Conservation (phyloP, 768 basidiomycete genomes). For the Cyclocybe aegerita region DNA sequence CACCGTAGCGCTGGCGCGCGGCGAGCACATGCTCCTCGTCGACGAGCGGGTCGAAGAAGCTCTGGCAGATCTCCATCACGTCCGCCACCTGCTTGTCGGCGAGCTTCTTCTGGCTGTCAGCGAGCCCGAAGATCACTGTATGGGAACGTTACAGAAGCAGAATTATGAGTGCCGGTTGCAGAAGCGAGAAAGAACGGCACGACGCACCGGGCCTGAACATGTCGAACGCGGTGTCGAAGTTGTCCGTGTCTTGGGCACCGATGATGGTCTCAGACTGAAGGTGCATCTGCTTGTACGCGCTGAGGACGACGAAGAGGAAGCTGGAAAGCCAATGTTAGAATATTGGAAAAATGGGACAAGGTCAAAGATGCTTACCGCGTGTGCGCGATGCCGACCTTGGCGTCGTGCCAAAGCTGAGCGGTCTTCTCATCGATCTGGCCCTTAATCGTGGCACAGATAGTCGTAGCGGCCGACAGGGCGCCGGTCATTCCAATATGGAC, state of each 20-base stretch:
- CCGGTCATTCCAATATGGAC: conserved; percentile 42
- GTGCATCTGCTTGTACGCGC: conserved; percentile 53
- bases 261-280: conserved; percentile 37
- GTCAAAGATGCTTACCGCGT: conserved; percentile 24
- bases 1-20: conserved; percentile 17
- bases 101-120: conserved; percentile 23
- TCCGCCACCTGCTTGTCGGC: conserved; percentile 18
- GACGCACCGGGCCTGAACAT: conserved; percentile 40
- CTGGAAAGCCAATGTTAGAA: conserved; percentile 16
- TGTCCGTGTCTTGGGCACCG: conserved; percentile 41
- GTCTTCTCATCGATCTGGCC: conserved; percentile 27
- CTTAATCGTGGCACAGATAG: conserved; percentile 36
- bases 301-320: conserved; percentile 49
- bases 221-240: conserved; percentile 50
- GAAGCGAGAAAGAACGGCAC: background rate
- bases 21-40: conserved; percentile 13
- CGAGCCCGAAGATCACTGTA: conserved; percentile 23
- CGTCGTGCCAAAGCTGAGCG: conserved; percentile 32
- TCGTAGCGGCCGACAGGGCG: conserved; percentile 35
- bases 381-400: conserved; percentile 32
- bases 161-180: background rate
- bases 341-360: background rate
- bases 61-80: conserved; percentile 21
- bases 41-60: conserved; percentile 22
- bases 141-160: background rate